Evolutionary conservation across 768 basidiomycete genomes (phyloP).

Genomic region (Mycena capillaripes): DNA sequence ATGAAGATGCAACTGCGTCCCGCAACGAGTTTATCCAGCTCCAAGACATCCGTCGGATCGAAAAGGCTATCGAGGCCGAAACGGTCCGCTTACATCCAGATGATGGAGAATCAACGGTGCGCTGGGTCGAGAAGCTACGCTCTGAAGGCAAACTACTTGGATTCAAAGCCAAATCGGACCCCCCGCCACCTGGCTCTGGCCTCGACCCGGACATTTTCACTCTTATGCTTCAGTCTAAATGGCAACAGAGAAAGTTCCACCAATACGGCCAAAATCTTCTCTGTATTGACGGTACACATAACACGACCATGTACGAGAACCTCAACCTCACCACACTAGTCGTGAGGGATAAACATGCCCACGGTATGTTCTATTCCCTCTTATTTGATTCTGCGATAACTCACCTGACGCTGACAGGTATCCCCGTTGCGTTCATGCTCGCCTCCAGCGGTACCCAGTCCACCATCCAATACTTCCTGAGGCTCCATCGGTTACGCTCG

Average conservation of each 20-base stretch:
- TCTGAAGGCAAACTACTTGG: background rate
- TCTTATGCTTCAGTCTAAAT: constrained; percentile 18
- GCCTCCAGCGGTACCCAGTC: constrained; percentile 36
- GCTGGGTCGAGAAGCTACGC: background rate
- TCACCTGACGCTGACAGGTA: no score
- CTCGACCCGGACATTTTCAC: constrained; percentile 11
- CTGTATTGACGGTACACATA: constrained; percentile 31
- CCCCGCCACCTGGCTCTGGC: constrained; percentile 13
- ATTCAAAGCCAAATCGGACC: background rate
- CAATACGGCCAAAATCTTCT: constrained; percentile 12
- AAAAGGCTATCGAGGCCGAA: constrained; percentile 4
- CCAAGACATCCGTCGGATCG: constrained; percentile 2
- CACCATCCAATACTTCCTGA: constrained; percentile 35
- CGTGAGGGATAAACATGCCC: background rate
- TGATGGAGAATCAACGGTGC: background rate
- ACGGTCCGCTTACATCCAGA: background rate
- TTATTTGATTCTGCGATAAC: background rate
- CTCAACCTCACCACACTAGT: constrained; percentile 9
- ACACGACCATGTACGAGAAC: constrained; percentile 25
- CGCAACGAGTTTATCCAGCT: background rate
- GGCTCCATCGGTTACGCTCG: constrained; percentile 19
- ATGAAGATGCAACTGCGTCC: background rate
- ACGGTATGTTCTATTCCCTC: background rate
- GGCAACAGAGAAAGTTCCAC: constrained; percentile 18
- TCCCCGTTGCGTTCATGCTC: constrained; percentile 41